phyloP scores from a whole-genome alignment of 345 rosid genomes.

The Linum tenue region DNA sequence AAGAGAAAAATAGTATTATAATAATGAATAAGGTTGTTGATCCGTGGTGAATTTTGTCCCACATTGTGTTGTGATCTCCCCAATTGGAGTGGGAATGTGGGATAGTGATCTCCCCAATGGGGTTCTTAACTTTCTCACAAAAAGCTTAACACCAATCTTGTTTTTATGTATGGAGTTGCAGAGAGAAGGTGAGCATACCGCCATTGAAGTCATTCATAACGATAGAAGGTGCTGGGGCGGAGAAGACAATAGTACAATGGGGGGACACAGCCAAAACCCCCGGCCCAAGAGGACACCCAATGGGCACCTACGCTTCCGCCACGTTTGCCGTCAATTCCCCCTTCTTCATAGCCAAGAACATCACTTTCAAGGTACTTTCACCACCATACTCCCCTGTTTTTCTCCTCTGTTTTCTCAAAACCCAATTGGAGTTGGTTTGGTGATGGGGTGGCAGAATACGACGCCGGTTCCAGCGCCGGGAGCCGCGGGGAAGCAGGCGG shows the following conservation, averaged over 20 bases:
- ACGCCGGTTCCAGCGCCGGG: slow-evolving; percentile 85
- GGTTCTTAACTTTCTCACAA: too few species aligned
- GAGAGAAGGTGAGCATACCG: slow-evolving; percentile 82
- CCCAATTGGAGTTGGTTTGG: slow-evolving; percentile 20
- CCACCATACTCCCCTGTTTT: too few species aligned
- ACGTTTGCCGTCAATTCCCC: slow-evolving; percentile 85
- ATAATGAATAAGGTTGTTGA: too few species aligned
- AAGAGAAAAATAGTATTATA: too few species aligned
- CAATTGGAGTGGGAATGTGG: too few species aligned
- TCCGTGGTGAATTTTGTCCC: too few species aligned
- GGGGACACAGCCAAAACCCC: slow-evolving; percentile 90
- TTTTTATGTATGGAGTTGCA: slow-evolving; percentile 9
- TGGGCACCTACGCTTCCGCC: slow-evolving; percentile 81
- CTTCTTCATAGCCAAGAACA: slow-evolving; percentile 82
- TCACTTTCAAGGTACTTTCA: slow-evolving; percentile 65
- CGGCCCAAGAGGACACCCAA: slow-evolving; percentile 54
- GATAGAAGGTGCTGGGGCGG: slow-evolving; percentile 89
- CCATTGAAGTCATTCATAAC: slow-evolving; percentile 74
- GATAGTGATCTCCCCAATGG: too few species aligned
- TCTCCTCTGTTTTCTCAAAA: too few species aligned
- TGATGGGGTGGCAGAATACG: slow-evolving; percentile 86
- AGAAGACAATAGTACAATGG: slow-evolving; percentile 77
- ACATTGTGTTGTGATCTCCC: too few species aligned
- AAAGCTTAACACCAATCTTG: neutral
- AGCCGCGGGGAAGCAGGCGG: slow-evolving; percentile 84